Base-by-base conservation (phyloP, 371 early-diverging fungal genomes). In the Syncephalis fuscata region DNA sequence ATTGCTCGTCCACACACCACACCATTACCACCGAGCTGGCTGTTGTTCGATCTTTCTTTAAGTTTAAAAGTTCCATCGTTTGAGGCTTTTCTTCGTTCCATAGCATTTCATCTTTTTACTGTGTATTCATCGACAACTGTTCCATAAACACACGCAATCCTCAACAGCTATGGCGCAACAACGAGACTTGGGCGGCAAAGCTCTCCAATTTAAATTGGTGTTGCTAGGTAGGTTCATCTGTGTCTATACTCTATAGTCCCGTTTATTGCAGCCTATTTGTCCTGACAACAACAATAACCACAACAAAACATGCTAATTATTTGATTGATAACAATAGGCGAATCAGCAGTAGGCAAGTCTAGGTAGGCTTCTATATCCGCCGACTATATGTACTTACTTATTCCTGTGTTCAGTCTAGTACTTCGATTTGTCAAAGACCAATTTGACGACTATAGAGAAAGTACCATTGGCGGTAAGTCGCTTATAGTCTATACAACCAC, bases 361-460 rank as follows among this genome's bases (percentile, higher is more conserved):
- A 84, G 85, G 85, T 78, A 71, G 24, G 54, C 55, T 16, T 27
- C 41, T 77, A 73, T 22, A 78, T 74, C 23, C 78, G 77, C 57
- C 3, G 64, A 65, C 41, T 27, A 32, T 26, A 59, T 73, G 17
- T 48, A 58, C 19, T 20, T 48, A 32, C 46, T 24, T 7, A 8
- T 21, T 4, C 15, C 21, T 4, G 45, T 32, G 45, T 21, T 49
- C 63, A 88, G 85, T 61, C 69, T 88, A 56, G 97, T 94, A 25
- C 79, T 89, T 52, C 85, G 98, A 45, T 94, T 94, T 61, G 92
- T 92, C 44, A 92, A 91, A 64, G 88, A 89, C 64, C 89, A 91
- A 62, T 97, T 92, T 68, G 88, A 92, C 57, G 95, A 94, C 60
- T 91, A 93, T 65, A 83, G 90, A 70, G 96, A 95, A 62, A 93